Base-by-base conservation (phyloP, 2,329 filamentous ascomycete species). In the Trichocomaceae sp. region DNA sequence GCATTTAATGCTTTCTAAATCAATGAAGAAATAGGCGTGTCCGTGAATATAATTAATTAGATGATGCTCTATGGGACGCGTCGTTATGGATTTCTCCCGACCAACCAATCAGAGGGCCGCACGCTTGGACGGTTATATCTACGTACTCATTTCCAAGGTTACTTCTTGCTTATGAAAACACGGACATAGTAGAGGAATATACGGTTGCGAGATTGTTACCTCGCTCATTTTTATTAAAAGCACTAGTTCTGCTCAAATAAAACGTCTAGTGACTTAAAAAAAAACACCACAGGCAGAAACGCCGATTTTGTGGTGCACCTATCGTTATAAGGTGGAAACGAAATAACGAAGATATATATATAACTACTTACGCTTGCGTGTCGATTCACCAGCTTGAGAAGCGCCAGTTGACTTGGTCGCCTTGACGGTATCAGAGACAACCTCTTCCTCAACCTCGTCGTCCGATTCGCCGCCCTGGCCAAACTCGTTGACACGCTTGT, bases 401-500 rank as follows among this genome's bases (percentile, higher is more conserved):
- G 62, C 57, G 12, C 59, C 42, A 23, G 63, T 60, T 26, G 51
- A 53, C 33, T 53, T 47, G 17, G 60, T 50, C 0, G 50, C 44
- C 26, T 66, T 60, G 44, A 54, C 53, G 10, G 50, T 49, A 15
- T 52, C 41, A 17, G 61, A 46, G 5, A 58, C 57, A 17, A 58
- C 68, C 63, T 80, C 79, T 47, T 79, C 79, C 35, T 73, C 74
- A 57, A 77, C 76, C 54, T 78, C 79, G 58, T 80, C 77, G 48
- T 83, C 81, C 23, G 89, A 87, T n/a, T 95, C 92, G n/a, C 93
- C 93, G 35, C 92, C 93, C 77, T 97, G 93, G 8, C 93, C 93
- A 68, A 97, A 99, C 73, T 99, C 93, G 71, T 99, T 99, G 68
- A 99, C 87, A 59, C 93, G 84, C 10, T 81, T 86, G 75, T 92